Conservation (phyloP, 2,329 filamentous ascomycete species). For the Colletotrichum ledebouriae region DNA sequence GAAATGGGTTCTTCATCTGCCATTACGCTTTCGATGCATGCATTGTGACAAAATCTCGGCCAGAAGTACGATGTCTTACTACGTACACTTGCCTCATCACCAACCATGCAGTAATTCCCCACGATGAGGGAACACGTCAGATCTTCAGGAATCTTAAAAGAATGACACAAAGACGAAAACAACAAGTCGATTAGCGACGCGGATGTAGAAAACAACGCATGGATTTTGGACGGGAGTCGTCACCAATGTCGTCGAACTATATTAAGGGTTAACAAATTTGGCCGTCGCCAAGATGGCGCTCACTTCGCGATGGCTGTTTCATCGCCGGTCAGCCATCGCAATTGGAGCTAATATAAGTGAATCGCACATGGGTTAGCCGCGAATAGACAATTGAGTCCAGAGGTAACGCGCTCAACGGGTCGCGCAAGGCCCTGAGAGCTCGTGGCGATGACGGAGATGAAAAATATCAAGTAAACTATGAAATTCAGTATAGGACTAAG, state of each 20-base stretch:
- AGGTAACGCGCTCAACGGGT: neutral
- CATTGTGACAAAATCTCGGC: too few species aligned
- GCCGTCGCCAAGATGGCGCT: neutral
- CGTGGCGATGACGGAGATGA: neutral
- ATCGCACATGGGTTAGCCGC: neutral
- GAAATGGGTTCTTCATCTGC: too few species aligned
- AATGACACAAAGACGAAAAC: neutral
- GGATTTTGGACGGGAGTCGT: slow-evolving; percentile 1
- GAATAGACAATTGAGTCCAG: neutral
- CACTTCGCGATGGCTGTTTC: slow-evolving; percentile 13
- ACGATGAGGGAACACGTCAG: too few species aligned
- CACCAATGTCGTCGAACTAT: neutral
- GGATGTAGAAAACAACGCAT: neutral
- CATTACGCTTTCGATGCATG: too few species aligned
- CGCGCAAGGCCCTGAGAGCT: neutral
- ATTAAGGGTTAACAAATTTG: slow-evolving; percentile 1
- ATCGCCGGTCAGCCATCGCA: neutral
- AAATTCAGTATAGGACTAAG: neutral
- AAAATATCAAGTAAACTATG: neutral
- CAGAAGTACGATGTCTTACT: too few species aligned
- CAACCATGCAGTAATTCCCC: too few species aligned
- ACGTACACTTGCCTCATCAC: too few species aligned
- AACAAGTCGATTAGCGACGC: neutral
- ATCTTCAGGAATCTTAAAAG: too few species aligned
- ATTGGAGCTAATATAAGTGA: neutral